Evolutionary conservation across 108 stramenopile species (phyloP), one percentile per base, ranked within the genome.

Genomic region (Cylindrotheca closterium): DNA sequence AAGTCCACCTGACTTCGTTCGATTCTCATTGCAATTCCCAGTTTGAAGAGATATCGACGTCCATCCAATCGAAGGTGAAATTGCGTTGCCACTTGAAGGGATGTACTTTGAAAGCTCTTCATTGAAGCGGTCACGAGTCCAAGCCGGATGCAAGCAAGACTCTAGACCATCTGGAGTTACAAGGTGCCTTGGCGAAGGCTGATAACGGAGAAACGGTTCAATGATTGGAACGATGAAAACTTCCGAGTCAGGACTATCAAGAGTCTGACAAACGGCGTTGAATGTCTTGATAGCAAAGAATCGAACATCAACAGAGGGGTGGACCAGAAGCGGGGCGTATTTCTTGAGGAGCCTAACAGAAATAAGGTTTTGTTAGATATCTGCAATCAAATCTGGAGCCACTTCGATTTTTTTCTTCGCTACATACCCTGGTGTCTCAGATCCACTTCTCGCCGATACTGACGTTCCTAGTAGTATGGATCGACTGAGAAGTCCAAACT

Each of bases 301-400:
- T 4, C 91, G 79, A 23, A 96, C 73, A 34, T 75, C 60, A 29
- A 54, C 51, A 30, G 80, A 80, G 19, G 90, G 87, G 58, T 92
- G 88, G 1, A 96, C 58, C 42, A 96, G 75, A 0, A 96, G 75
- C 21, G 81, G 54, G 5, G 71, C 79, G 71, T 88, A 93, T 50
- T 84, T 88, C 52, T 71, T 65, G 18, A 92, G 68, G 50, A 95
- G 71, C 0, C 77, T 88, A 27, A n/a, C 50, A 42, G 29, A 46
- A 24, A 50, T 5, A 17, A 30, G n/a, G 4, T 34, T 29, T 34
- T 18, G 26, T 28, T 25, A 53, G 33, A 25, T 47, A n/a, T 8
- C 18, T 15, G 50, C 4, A 61, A 61, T 12, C 2, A 15, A 29
- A 61, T 30, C 7, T 10, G 51, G 10, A 10, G n/a, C n/a, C n/a